Base-by-base conservation (phyloP, 108 stramenopile genomes). In the Cyclotella cryptica region DNA sequence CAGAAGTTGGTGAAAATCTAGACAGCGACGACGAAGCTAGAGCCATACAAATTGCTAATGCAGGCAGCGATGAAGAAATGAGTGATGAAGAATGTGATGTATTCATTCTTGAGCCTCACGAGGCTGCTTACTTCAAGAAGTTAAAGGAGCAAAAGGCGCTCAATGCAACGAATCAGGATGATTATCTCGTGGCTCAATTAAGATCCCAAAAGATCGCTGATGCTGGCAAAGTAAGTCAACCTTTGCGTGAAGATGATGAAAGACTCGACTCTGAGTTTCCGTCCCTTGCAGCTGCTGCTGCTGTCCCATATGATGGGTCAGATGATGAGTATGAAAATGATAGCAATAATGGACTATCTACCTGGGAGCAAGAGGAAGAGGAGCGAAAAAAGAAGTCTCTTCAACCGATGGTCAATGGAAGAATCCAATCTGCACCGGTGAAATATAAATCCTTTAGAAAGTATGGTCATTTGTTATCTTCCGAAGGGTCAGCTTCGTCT, bases 401-500 rank as follows among this genome's bases (percentile, higher is more conserved):
- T 5, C 65, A 64, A 47, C 71, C 77, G 6, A 85, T 86, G 75
- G 75, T 84, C 27, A 84, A 84, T 60, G 82, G 82, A 54, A 69
- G 70, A 61, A 58, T 78, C 21, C 68, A 87, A 71, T n/a, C 65
- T 53, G 55, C 27, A n/a, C 54, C 10, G 68, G 76, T 68, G 66
- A 45, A 74, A 14, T 95, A 92, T 84, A 93, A 92, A 68, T 92
- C 91, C 13, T 95, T 93, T 71, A 79, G 89, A 29, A 89, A 85
- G 43, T 91, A 94, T 71, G 53, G 75, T 6, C 51, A 81, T 57
- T 24, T 84, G 28, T 67, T 84, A 10, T 69, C 69, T 42, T 51
- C 84, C 19, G 49, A 46, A 22, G 59, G 78, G 80, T 55, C 78
- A 85, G 44, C 76, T 81, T 76, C 81, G 77, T 68, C 86, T 68